Base-by-base conservation (phyloP, 208 protist species). In the Acanthamoeba sp. region DNA sequence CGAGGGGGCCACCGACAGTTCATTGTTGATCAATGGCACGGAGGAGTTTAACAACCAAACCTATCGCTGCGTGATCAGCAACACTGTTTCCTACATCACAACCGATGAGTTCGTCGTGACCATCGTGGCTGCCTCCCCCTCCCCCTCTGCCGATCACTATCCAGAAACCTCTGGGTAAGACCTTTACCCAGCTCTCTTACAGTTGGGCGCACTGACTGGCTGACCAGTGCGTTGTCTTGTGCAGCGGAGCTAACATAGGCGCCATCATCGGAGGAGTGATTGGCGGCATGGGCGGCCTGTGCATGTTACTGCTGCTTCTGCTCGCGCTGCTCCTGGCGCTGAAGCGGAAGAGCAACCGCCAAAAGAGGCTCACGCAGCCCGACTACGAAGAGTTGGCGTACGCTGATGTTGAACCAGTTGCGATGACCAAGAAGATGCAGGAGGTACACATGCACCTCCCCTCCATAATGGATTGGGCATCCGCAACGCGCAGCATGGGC, bases 301-400 rank as follows among this genome's bases (percentile, higher is more conserved):
- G 48, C 29, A 3, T 80, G 71, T 45, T 27, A 12, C 20, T 52
- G 48, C 48, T 80, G 20, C 71, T 80, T 20, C 34, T 80, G 48
- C 48, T 52, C 7, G 16, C 29, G 9, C 71, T 80, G 38, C 38
- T 80, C 24, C 9, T 80, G 36, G 40, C 40, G 16, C n/a, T 80
- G 14, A 14, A 10, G 24, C 48, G 48, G 48, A 52, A 52, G 48
- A 40, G 71, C 0, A 27, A 34, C 34, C 6, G 29, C 1, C n/a
- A 34, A 24, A 27, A 80, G 71, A 52, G 48, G 38, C 71, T 69
- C n/a, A 36, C 6, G 6, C 71, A 80, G 14, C 71, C 71, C 7
- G 71, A 80, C 38, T 80, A 80, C 71, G 40, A 16, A 7, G 71
- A 16, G 34, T 36, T 80, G 71, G 71, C 71, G 36, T 80, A 38